phyloP scores from a whole-genome alignment of 2,329 filamentous ascomycete species.

The Fusarium pseudonygamai region DNA sequence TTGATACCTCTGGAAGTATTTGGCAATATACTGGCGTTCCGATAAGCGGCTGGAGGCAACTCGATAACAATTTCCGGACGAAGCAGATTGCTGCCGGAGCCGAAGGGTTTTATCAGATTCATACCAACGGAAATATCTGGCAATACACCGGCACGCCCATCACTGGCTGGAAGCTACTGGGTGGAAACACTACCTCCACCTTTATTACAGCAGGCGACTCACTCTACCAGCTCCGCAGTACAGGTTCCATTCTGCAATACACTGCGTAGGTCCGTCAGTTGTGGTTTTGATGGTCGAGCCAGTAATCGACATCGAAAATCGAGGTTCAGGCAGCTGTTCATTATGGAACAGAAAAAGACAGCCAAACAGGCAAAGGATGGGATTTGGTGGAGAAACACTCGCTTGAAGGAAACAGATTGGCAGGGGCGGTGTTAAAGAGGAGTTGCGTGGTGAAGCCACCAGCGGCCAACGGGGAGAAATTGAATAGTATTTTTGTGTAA shows the following conservation, averaged over 20 bases:
- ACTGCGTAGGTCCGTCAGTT: not conserved
- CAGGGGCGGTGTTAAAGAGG: rapidly evolving
- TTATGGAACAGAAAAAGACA: not conserved
- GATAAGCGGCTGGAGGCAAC: not conserved
- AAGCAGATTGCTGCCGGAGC: not conserved
- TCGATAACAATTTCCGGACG: not conserved
- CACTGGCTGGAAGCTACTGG: not conserved
- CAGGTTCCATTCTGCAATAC: not conserved
- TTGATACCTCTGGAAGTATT: not conserved
- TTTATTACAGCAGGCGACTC: not conserved
- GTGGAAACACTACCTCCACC: not conserved
- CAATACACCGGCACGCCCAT: not conserved
- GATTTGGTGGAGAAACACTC: not conserved
- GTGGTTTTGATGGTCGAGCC: not conserved
- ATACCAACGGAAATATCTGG: not conserved
- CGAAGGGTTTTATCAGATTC: not conserved
- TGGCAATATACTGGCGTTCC: not conserved
- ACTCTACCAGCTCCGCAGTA: not conserved
- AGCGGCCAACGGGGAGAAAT: rapidly evolving
- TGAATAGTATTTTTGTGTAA: rapidly evolving
- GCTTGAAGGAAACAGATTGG: no score
- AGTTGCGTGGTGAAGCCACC: rapidly evolving
- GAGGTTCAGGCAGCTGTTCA: not conserved
- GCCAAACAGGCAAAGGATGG: not conserved
- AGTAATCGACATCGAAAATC: not conserved